Conservation (phyloP, 148 eudicot species). For the Pharnaceum exiguum region DNA sequence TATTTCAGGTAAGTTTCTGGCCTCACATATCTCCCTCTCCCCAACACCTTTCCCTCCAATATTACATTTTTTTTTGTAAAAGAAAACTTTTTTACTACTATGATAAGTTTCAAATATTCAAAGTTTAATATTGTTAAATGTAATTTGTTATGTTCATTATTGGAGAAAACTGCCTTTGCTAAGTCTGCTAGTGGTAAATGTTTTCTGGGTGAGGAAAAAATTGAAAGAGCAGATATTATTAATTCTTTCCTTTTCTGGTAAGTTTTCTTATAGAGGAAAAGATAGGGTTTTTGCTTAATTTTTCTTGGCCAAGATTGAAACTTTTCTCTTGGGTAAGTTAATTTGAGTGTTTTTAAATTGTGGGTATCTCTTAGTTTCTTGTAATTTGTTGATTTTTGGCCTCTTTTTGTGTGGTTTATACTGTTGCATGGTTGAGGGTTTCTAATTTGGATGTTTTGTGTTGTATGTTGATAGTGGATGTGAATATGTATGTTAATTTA, state of each 20-base stretch:
- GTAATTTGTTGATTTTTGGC: not conserved
- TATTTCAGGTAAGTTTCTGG: slow-evolving; percentile 19
- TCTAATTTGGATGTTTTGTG: not conserved
- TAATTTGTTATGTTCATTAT: not conserved
- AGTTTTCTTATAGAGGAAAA: slow-evolving; percentile 6
- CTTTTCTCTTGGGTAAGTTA: slow-evolving; percentile 2
- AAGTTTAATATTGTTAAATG: slow-evolving; percentile 8
- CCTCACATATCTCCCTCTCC: not conserved
- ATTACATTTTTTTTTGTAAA: not conserved
- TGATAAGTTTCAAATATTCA: slow-evolving; percentile 8
- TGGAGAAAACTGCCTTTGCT: not conserved
- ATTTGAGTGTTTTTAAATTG: not conserved
- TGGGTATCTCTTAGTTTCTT: not conserved
- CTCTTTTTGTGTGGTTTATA: not conserved
- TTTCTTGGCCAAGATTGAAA: not conserved
- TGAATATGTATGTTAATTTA: too few relatives aligned
- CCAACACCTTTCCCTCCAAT: not conserved
- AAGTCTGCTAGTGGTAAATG: too few relatives aligned
- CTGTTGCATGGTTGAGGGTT: not conserved
- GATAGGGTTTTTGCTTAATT: slow-evolving; percentile 10
- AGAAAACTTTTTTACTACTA: too few relatives aligned
- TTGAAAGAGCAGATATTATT: slow-evolving; percentile 3
- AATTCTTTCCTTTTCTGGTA: slow-evolving; percentile 19
- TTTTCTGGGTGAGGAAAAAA: slow-evolving; percentile 1
- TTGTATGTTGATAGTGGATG: not conserved